Percentiles rank a stretch among this genome's conserved stretches.
These are phyloP conservation scores for Aspergillus tanneri DNA, from an alignment of 2,329 filamentous ascomycete genomes.

Conservation along the genomic window DNA sequence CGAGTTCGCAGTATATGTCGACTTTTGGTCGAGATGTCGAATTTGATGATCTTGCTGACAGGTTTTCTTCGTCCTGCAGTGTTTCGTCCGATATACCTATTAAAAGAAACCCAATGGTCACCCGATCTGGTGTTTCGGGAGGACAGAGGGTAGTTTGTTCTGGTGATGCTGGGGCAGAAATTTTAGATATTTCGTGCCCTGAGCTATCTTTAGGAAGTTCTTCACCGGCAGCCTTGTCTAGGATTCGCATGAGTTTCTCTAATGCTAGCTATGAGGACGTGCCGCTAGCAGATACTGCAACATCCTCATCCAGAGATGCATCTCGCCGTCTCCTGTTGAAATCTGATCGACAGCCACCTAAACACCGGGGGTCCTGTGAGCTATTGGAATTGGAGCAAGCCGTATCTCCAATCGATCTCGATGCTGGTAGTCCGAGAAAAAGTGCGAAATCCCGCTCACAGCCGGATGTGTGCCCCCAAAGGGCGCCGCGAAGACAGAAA, in stretches of 20 bases:
- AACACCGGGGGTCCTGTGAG: background rate
- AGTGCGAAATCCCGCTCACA: background rate
- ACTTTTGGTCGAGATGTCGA: slow-evolving; percentile 11
- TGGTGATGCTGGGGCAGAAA: slow-evolving; percentile 14
- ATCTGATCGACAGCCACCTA: background rate
- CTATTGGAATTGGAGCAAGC: slow-evolving; percentile 21
- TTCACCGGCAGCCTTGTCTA: slow-evolving; percentile 5
- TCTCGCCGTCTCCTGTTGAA: background rate
- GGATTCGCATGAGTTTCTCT: slow-evolving; percentile 28
- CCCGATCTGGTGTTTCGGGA: slow-evolving; percentile 11
- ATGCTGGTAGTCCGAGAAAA: slow-evolving; percentile 4
- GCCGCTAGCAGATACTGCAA: background rate
- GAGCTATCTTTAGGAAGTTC: slow-evolving; percentile 4
- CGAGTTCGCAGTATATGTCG: slow-evolving; percentile 9
- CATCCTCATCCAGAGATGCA: background rate
- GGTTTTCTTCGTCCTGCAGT: slow-evolving; percentile 27
- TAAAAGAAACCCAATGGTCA: slow-evolving; percentile 24
- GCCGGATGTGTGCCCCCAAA: background rate
- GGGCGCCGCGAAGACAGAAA: background rate
- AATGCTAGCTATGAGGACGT: slow-evolving; percentile 17
- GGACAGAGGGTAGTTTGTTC: slow-evolving; percentile 9
- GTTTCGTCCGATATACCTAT: slow-evolving; percentile 16
- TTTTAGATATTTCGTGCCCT: slow-evolving; percentile 5
- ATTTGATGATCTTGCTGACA: slow-evolving; percentile 26
- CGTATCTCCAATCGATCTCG: slow-evolving; percentile 21